Evolutionary conservation across 257 asterid genomes (phyloP), one percentile per base, ranked within the genome.

Genomic region (Solanum acaule): DNA sequence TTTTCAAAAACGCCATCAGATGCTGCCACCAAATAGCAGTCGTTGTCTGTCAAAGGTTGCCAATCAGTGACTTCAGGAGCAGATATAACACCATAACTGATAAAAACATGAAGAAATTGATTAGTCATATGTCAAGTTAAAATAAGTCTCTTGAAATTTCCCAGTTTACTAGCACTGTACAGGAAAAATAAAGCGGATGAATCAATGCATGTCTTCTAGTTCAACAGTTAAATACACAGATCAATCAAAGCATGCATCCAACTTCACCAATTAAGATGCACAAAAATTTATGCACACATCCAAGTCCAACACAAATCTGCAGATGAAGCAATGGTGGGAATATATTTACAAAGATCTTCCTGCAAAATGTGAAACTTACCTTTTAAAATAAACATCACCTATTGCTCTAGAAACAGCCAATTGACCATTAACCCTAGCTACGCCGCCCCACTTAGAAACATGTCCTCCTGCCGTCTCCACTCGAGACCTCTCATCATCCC

Each of bases 1-100:
- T 94, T 93, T 89, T 97, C 99, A 91, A 96, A 94, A 89, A 97
- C 93, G 65, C 99, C 99, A 91, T 97, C 99, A 75, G 99, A 94
- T 73, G 99, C 95, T 91, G 95, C 94, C 90, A 97, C 95, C 90
- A 97, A 90, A 90, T 95, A 96, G 95, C 96, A 96, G 91, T 95
- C 98, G 44, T 96, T 97, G 88, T 87, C 91, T 38, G 95, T 90
- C 93, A 97, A 90, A 87, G 95, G 96, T 90, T 93, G 94, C 99
- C 99, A 97, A 88, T 94, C 98, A 87, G 98, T 95, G 93, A 97
- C 96, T 94, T 97, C 99, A 38, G 99, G 99, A 61, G 93, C 94
- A n/a, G 99, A 94, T 91, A 92, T 95, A 88, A 97, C 99, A 20
- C 99, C 99, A 93, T 91, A 97, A 89, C 98, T 97, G 96, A 77